Evolutionary conservation across 345 rosid genomes (phyloP), one percentile per base, ranked within the genome.

Genomic region (Leavenworthia alabamica): DNA sequence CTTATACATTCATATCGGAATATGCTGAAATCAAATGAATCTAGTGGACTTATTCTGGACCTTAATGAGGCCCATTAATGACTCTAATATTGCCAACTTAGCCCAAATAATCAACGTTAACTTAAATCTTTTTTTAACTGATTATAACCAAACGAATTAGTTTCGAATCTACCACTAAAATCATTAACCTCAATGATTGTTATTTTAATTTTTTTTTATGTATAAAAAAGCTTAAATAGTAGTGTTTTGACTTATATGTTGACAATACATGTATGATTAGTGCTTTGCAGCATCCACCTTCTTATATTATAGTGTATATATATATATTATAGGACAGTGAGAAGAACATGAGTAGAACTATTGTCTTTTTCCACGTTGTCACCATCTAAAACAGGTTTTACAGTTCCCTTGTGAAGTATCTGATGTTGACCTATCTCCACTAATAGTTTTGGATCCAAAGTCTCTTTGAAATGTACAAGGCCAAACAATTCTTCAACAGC

Each of bases 321-420:
- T n/a, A n/a, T n/a, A n/a, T n/a, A n/a, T n/a, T n/a, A n/a, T n/a
- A n/a, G 52, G 68, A 80, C 70, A 12, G 23, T 62, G 33, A 83
- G 72, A 26, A 79, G 68, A 65, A 83, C 80, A 36, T 78, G 65
- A 39, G 66, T 59, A 6, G 29, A 33, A 4, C 7, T 54, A 4
- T 23, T 36, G 8, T 47, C 37, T 29, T 56, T 51, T 31, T 46
- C 57, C 17, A 28, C 75, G 15, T 23, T 62, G 5, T 62, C 75
- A 12, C 61, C 72, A n/a, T 78, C 79, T 14, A 68, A 6, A 58
- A 75, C 79, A n/a, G 93, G 90, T 9, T 81, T 83, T 11, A 85
- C 69, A 3, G 15, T 67, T 63, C 84, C 97, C 26, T 70, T 64
- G 52, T 83, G 92, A 60, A 83, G 90, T 50, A 85, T 26, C 2